Evolutionary conservation across 2,329 filamentous ascomycete species (phyloP), one percentile per base, ranked within the genome.

Genomic region (Ophiocordyceps camponoti-leonardi): DNA sequence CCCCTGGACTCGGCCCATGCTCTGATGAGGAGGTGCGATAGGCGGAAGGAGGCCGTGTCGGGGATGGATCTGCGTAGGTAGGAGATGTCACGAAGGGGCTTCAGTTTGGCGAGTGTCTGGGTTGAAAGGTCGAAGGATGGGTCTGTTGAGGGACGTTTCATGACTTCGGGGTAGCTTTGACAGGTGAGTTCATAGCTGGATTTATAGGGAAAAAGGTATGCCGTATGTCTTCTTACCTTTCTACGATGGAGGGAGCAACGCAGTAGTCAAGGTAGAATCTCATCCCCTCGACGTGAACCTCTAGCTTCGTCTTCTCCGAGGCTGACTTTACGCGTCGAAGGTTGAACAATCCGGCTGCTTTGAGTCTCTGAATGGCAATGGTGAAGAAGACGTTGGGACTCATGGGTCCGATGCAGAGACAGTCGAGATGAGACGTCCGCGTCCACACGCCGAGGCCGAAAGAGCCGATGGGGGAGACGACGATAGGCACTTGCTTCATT

Each of bases 211-310:
- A 5, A 2, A n/a, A 6, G 16, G 28, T 19, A 4, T n/a, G 8
- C 28, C 10, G 41, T 48, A 48, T 10, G 41, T 13, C 1, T 8
- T 44, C 51, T 50, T 51, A 64, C 62, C 64, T 67, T 55, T 77
- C 68, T 3, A 74, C 66, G 41, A 83, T 61, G 28, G 63, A 61
- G 3, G 67, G 61, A 2, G 79, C 74, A 6, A 75, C 68, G 50
- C 77, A 82, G 55, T 84, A 84, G 49, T 82, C 79, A 43, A 85
- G 60, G 54, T 83, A 76, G 52, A 81, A 66, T 49, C 67, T 75
- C 52, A 82, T 62, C 11, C 67, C 71, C 4, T 61, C 56, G n/a
- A 81, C 63, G 40, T 72, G 69, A 5, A 83, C 60, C 52, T 83
- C 77, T 6, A 83, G 64, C 74, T 81, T 81, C 68, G 39, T 41